Evolutionary conservation across 805 yeast species (phyloP), one percentile per base, ranked within the genome.

Genomic region (Danielozyma ontarioensis): DNA sequence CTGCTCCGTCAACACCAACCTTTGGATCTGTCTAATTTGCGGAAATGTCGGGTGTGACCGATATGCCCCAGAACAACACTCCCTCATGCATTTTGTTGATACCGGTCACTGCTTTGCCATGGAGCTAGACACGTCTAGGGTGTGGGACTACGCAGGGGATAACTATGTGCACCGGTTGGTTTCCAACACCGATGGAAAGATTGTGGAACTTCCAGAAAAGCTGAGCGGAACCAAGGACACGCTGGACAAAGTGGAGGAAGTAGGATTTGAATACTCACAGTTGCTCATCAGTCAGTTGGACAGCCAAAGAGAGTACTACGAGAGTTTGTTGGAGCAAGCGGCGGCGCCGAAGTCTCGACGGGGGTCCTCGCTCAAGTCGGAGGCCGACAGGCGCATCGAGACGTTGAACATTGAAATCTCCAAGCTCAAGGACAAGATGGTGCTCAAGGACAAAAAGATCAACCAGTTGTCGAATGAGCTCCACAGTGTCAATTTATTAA

Each of bases 111-210:
- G 95, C 47, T 88, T 85, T 61, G 83, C 96, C 0, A 87, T 88
- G 95, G 96, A 88, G 50, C 64, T 85, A 29, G 59, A 68, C 8
- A 76, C 94, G 0, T 93, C 88, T 40, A 66, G 97, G 26, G 95
- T 88, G 1, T 88, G 97, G 97, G 96, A 88, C 54, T 88, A 88
- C 53, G 88, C 89, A 0, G 89, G 89, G 2, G 97, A 88, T 52
- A 79, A 78, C 42, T 88, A 88, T 54, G 96, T 88, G 7, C 97
- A 88, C 55, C 58, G 97, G 31, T 60, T 88, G 27, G 72, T 88
- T 3, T 86, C 88, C 40, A 87, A 85, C 55, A 70, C 81, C 0
- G 96, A 88, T 53, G 97, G 97, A 0, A 89, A 89, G 46, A 58
- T 89, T 21, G 95, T 88, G 3, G 97, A 88, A 53, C 64, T 87